These are phyloP conservation scores for Zygotorulaspora mrakii DNA, from an alignment of 1,139 yeast genomes.

Conservation along the genomic window DNA sequence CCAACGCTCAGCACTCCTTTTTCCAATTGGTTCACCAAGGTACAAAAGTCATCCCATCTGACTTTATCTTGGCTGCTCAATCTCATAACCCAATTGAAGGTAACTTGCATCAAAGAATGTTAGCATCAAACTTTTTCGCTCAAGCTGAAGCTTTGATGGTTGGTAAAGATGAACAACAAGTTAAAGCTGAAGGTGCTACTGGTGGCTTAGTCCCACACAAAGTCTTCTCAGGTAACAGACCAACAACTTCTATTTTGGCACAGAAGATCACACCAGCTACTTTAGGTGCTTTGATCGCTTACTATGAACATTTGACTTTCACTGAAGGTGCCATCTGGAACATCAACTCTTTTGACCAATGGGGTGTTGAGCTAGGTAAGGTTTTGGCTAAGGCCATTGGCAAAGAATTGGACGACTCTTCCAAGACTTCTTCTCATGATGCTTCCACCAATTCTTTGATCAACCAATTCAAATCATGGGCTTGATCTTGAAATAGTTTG, in stretches of 20 bases:
- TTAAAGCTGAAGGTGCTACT: slow-evolving; percentile 83
- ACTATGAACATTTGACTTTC: slow-evolving; percentile 95
- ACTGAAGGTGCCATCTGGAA: slow-evolving; percentile 99
- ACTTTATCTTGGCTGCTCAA: slow-evolving; percentile 93
- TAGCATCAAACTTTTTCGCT: slow-evolving; percentile 97
- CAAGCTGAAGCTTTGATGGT: slow-evolving; percentile 98
- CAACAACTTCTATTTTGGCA: slow-evolving; percentile 94
- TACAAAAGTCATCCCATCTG: slow-evolving; percentile 94
- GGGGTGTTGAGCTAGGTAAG: slow-evolving; percentile 99
- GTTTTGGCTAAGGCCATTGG: slow-evolving; percentile 95
- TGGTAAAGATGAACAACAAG: slow-evolving; percentile 84
- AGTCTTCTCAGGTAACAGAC: slow-evolving; percentile 96
- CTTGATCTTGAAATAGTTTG: slow-evolving; percentile 33
- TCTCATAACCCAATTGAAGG: slow-evolving; percentile 95
- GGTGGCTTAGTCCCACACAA: slow-evolving; percentile 90
- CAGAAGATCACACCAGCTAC: slow-evolving; percentile 96
- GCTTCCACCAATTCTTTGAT: slow-evolving; percentile 87
- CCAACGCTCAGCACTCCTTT: slow-evolving; percentile 98
- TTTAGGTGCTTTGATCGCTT: slow-evolving; percentile 91
- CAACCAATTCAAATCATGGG: slow-evolving; percentile 92
- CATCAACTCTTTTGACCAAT: slow-evolving; percentile 98
- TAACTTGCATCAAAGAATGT: slow-evolving; percentile 94
- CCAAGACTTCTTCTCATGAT: slow-evolving; percentile 67
- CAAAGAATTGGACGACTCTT: slow-evolving; percentile 67
- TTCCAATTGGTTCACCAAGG: slow-evolving; percentile 99